Evolutionary conservation across 306 rosid genomes (phyloP), one percentile per base, ranked within the genome.

Genomic region (Rosa rugosa): DNA sequence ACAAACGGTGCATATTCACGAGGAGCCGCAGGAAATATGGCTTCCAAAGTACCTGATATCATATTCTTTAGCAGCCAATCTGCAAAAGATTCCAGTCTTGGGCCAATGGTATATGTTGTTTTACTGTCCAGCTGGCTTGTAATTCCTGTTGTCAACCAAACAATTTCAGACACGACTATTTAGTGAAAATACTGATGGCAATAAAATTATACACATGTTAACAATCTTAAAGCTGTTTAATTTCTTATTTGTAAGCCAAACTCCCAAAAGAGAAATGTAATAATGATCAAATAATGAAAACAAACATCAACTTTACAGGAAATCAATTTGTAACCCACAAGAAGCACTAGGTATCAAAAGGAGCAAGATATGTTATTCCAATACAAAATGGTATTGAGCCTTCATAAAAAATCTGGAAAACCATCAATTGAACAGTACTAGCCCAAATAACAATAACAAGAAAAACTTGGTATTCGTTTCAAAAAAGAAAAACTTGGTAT

Each of bases 61-160:
- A 75, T 83, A 67, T 46, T 71, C 67, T 90, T 81, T 77, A 91
- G 81, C 70, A 93, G 90, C 94, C 87, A 84, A 79, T 93, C 97
- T 25, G 91, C 86, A 83, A 89, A 86, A 66, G 72, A 49, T 86
- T 88, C 83, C 77, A 90, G 84, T 72, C 86, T 84, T 51, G 70
- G 83, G 59, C 89, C 78, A 83, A 88, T 50, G 49, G 93, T 83
- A 80, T 88, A 93, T 50, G 71, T 67, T 54, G 92, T 78, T 71
- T 72, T 77, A 54, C 76, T 81, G 23, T 72, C 66, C 27, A 36
- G 77, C 80, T 73, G 82, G 41, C 57, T 85, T 60, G 82, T 69
- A 64, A 36, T 80, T 45, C 80, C 92, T 89, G 90, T 38, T 50
- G 79, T 63, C 50, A 83, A 79, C 42, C 13, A 71, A 46, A 77